Evolutionary conservation across 2,329 filamentous ascomycete species (phyloP), one percentile per base, ranked within the genome.

Genomic region (Stemphylium lycopersici): DNA sequence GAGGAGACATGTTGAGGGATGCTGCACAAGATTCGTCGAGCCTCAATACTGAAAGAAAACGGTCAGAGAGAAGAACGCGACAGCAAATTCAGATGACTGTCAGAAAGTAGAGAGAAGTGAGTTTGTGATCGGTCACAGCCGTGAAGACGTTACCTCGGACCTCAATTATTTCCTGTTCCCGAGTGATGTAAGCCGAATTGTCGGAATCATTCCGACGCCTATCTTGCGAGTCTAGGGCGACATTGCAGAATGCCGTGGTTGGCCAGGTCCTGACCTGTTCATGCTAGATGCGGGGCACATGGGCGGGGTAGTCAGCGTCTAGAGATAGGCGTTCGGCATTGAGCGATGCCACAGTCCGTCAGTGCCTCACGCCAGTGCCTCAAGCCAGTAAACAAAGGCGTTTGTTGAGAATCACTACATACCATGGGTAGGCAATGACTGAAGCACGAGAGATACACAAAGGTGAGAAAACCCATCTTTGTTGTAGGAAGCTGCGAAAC

Each of bases 1-100:
- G 72, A 22, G 72, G 72, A 69, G 52, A 50, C 59, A 64, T 64
- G 11, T 7, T 18, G 11, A 6, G 15, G 6, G 1, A 1, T 34
- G 13, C 1, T 31, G 45, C 18, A 34, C 36, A 10, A 34, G 18
- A 22, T 12, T 13, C 18, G 22, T 2, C 11, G 16, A 22, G 13
- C 3, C 2, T 39, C 13, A 13, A 22, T 39, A 6, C 18, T 11
- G 34, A 22, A 20, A 26, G 22, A 2, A 15, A 29, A 31, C 12
- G 33, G 12, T 6, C 33, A n/a, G 36, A 22, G 20, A 36, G 33
- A 18, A 5, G 18, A 24, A 10, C 13, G 13, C 20, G 18, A 8
- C 11, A 15, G 26, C 26, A 16, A 26, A 32, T 32, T n/a, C 16
- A 34, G 13, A 15, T 12, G 31, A 45, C 5, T 10, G 6, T 6